Evolutionary conservation across 768 basidiomycete genomes (phyloP), one percentile per base, ranked within the genome.

Genomic region (Lentinus tigrinus): DNA sequence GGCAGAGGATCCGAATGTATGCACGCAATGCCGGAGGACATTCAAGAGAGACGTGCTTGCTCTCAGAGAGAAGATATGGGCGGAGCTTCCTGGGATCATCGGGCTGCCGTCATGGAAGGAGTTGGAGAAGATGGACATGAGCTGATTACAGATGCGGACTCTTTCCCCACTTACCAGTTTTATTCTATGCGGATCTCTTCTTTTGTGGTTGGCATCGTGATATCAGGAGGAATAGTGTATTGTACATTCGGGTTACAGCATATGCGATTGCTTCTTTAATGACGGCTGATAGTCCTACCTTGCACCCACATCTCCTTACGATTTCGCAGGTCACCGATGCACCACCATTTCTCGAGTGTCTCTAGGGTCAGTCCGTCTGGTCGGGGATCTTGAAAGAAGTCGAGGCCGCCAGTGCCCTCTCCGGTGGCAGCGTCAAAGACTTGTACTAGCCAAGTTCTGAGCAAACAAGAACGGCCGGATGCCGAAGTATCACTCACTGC

Each of bases 301-400:
- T 92, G 91, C 3, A 95, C 79, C 89, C 91, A 96, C 71, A 93
- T 78, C 3, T 72, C 76, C 2, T 57, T 65, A 19, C 91, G 80
- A 72, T 95, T 95, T 50, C 80, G 77, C 4, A 66, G 66, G 66
- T 91, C 86, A 0, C 93, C 93, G 40, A 89, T 68, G 64, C 90
- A 91, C 91, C 92, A 95, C 94, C 94, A 95, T 67, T 88, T 91
- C 71, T 95, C 94, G 23, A 95, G 63, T 72, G 83, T 74, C 50
- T 87, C 88, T 42, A 75, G 66, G 7, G 72, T 72, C 52, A 80
- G 50, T 52, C 28, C 48, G 53, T 56, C 50, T 37, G 58, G 53
- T 36, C 31, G 52, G 6, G 53, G 40, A 4, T 65, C 60, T 52
- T 83, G 85, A 63, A 93, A 86, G 65, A 91, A 87, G 67, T 93